Evolutionary conservation across 192 early-diverging fungal genomes (phyloP).

Genomic region (Coemansia sp.): DNA sequence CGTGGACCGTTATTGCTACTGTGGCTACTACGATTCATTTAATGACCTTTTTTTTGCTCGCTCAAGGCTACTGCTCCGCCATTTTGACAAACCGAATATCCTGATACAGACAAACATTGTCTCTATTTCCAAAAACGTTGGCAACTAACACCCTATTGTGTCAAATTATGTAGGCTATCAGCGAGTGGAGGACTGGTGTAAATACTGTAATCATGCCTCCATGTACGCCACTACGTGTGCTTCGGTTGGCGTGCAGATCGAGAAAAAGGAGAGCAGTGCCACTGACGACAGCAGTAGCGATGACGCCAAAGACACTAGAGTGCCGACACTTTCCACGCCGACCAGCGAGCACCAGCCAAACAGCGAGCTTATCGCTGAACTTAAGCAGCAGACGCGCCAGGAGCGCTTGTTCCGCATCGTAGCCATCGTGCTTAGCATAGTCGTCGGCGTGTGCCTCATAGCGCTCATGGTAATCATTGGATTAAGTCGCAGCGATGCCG

Average conservation of each 20-base stretch:
- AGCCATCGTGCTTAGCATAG: conserved; percentile 41
- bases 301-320: background rate
- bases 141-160: background rate
- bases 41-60: background rate
- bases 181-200: conserved; percentile 55
- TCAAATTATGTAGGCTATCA: conserved; percentile 31
- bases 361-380: conserved; percentile 14
- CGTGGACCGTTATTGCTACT: background rate
- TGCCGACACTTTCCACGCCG: background rate
- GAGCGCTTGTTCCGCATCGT: conserved; percentile 40
- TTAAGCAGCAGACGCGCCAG: conserved; percentile 31
- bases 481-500: conserved; percentile 12
- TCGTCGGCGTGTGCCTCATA: conserved; percentile 34
- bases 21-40: background rate
- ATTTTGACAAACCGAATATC: background rate
- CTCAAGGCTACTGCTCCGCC: background rate
- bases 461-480: conserved; percentile 19
- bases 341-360: background rate
- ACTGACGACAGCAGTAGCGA: background rate
- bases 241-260: conserved; percentile 31
- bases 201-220: conserved; percentile 40
- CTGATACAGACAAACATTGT: background rate
- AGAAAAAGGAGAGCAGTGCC: background rate
- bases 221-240: conserved; percentile 37
- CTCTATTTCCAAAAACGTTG: background rate